Conservation (phyloP, 805 yeast species). For the Metschnikowia lachancei region DNA sequence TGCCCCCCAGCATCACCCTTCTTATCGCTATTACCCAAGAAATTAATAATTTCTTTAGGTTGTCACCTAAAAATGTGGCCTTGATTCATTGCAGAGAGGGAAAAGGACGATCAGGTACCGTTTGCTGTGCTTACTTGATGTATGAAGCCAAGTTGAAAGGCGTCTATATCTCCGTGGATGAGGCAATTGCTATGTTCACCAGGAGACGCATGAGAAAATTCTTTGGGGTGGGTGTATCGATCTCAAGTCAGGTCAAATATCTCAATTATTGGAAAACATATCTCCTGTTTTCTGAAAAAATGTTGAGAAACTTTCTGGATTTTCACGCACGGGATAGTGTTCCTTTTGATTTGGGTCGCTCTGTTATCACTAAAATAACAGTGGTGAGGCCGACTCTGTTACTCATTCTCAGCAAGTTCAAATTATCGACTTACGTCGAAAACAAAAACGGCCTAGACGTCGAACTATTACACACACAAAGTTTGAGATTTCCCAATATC, state of each 20-base stretch:
- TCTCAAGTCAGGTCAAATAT: slow-evolving; percentile 65
- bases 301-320: slow-evolving; percentile 6
- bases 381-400: slow-evolving; percentile 13
- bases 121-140: slow-evolving; percentile 71
- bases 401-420: slow-evolving; percentile 12
- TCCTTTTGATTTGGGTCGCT: slow-evolving; percentile 9
- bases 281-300: slow-evolving; percentile 8
- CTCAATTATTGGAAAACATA: slow-evolving; percentile 50
- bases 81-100: slow-evolving; percentile 88
- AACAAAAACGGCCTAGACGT: slow-evolving; percentile 4
- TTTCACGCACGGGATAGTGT: slow-evolving; percentile 6
- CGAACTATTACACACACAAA: slow-evolving; percentile 4
- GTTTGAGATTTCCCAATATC: slow-evolving; percentile 11
- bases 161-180: slow-evolving; percentile 27
- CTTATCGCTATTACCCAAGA: slow-evolving; percentile 44
- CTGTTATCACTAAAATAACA: slow-evolving; percentile 15
- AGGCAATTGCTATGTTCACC: slow-evolving; percentile 55
- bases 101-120: slow-evolving; percentile 84
- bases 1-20: slow-evolving; percentile 62
- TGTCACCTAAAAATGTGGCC: slow-evolving; percentile 47
- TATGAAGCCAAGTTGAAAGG: slow-evolving; percentile 23
- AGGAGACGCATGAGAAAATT: slow-evolving; percentile 52
- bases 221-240: slow-evolving; percentile 68
- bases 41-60: slow-evolving; percentile 43
- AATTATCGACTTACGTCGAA: slow-evolving; percentile 13